Evolutionary conservation across 1,284 basidiomycete species (phyloP), one percentile per base, ranked within the genome.

Genomic region (Trichosporon asahii): DNA sequence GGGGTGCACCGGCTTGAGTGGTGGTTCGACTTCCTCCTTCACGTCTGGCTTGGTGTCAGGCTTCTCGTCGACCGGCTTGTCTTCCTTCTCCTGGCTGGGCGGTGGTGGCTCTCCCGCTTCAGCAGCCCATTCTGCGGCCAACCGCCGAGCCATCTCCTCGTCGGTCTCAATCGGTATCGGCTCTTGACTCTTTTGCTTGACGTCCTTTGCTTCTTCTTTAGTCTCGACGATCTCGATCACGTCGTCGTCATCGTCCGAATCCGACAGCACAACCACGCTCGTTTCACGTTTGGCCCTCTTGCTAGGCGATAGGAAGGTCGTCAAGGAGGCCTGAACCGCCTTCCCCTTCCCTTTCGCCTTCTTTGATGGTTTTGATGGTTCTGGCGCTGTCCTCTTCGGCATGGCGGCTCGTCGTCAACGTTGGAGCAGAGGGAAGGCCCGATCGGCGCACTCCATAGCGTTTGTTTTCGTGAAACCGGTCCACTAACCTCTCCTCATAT

Each of bases 161-260:
- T 77, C 79, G 2, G 65, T 70, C 35, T 74, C 72, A 18, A 21
- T 44, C 4, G 37, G 53, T 69, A 69, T 73, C 31, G 27, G 55
- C 0, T 64, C 31, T 35, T 61, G 57, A 15, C 0, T 18, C 37
- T 40, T 33, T 31, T 23, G 27, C 21, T 53, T 53, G 21, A 53
- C 49, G 8, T 46, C 18, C 21, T 14, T 31, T 31, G 4, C n/a
- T 57, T 35, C 18, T 25, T 4, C 35, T 25, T 25, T 44, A 11
- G 25, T 37, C 25, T 27, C 35, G 14, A 33, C 14, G 3, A 12
- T 46, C 63, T 37, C 66, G 65, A 33, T 25, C n/a, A 67, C 68
- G 6, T 72, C 73, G 49, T 79, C 78, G 68, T 72, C 73, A 57
- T 79, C 78, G 68, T 79, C 78, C 23, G 76, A 78, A 40, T 78